Conservation (phyloP, 495 filamentous ascomycete genomes). For the Neurospora hispaniola region DNA sequence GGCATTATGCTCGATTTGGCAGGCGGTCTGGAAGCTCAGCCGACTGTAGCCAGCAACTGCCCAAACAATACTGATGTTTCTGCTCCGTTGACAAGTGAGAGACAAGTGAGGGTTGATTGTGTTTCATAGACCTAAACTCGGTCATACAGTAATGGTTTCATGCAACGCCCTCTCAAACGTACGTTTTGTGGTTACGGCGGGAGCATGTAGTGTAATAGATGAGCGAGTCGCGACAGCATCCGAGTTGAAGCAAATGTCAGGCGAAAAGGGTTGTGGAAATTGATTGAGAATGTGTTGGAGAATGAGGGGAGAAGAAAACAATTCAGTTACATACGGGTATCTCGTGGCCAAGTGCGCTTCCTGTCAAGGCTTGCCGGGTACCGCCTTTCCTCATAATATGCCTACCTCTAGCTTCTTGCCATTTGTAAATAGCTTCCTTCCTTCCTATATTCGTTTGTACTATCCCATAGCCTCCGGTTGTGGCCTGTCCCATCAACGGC, state of each 20-base stretch:
- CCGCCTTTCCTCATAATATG: too few relatives aligned
- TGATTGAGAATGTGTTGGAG: too few relatives aligned
- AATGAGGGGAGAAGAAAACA: too few relatives aligned
- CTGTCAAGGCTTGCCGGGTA: too few relatives aligned
- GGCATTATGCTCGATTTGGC: conserved; percentile 4
- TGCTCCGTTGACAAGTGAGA: neutral
- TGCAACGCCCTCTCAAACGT: neutral
- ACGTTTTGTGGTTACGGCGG: neutral
- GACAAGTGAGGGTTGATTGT: neutral
- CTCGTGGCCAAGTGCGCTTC: too few relatives aligned
- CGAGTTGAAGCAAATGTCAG: neutral
- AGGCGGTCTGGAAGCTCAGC: conserved; percentile 8
- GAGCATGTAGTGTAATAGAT: neutral
- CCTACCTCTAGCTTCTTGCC: too few relatives aligned
- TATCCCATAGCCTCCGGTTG: too few relatives aligned
- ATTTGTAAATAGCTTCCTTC: too few relatives aligned
- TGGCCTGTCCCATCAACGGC: too few relatives aligned
- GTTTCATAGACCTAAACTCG: neutral
- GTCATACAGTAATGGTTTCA: neutral
- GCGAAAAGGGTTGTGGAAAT: too few relatives aligned
- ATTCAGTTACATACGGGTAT: too few relatives aligned
- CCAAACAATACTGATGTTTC: neutral
- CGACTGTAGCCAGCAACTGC: neutral
- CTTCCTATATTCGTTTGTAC: too few relatives aligned
- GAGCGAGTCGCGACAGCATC: neutral